Conservation (phyloP, 441 rosid species). For the Gossypium gossypioides region DNA sequence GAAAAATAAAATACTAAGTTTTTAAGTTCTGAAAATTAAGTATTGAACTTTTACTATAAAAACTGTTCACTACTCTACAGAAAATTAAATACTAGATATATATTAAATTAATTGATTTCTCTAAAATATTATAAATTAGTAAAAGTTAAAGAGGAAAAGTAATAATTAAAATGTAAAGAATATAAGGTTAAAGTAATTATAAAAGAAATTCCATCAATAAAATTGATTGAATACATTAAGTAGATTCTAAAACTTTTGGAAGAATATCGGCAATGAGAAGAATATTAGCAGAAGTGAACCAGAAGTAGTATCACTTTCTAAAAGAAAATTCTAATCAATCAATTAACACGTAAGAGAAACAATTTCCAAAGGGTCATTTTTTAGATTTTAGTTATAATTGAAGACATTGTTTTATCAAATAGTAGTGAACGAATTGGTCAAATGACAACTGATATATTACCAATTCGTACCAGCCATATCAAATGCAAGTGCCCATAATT, state of each 20-base stretch:
- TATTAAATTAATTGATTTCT: neutral
- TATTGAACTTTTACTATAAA: neutral
- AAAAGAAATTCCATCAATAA: neutral
- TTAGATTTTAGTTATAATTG: neutral
- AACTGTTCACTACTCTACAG: neutral
- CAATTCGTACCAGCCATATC: neutral
- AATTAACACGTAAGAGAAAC: neutral
- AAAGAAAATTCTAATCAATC: neutral
- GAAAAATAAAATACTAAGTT: neutral
- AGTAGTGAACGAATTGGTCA: neutral
- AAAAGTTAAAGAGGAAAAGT: neutral
- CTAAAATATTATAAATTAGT: neutral
- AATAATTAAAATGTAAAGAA: neutral
- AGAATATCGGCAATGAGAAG: neutral
- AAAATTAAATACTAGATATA: neutral
- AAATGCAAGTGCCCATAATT: neutral
- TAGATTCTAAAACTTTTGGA: neutral
- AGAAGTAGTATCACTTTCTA: neutral
- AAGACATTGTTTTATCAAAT: neutral
- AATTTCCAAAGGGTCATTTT: neutral
- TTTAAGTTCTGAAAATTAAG: neutral
- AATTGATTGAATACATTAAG: neutral
- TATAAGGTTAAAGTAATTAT: neutral
- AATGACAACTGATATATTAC: neutral
- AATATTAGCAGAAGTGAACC: neutral